Conservation (phyloP, 805 yeast genomes). For the Kluyveromyces aestuarii region DNA sequence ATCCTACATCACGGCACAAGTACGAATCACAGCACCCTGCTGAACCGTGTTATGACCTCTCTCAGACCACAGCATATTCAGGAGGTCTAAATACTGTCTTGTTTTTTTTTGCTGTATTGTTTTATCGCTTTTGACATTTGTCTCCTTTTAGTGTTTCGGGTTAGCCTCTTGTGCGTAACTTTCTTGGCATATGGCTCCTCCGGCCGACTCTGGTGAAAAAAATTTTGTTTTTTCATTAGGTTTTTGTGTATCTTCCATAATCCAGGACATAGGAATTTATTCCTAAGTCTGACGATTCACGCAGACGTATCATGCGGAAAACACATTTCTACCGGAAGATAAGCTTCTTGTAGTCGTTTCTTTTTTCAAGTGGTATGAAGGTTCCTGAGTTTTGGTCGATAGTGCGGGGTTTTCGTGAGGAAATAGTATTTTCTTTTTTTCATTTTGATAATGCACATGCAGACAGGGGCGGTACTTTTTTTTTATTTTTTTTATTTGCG, state of each 20-base stretch:
- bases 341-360: background rate
- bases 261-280: background rate
- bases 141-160: background rate
- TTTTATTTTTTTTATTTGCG: background rate
- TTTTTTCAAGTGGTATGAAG: background rate
- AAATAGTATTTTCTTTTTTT: background rate
- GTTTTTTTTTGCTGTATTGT: background rate
- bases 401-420: background rate
- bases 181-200: background rate
- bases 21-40: background rate
- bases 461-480: too few relatives aligned
- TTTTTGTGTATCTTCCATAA: background rate
- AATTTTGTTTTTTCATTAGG: too few relatives aligned
- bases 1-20: background rate
- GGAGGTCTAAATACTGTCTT: background rate
- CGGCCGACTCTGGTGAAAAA: background rate
- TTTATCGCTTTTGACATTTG: too few relatives aligned
- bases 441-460: too few relatives aligned
- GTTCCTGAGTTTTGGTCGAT: background rate
- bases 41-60: background rate
- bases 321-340: background rate
- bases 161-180: background rate
- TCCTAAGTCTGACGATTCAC: background rate
- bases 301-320: background rate
- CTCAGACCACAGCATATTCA: too few relatives aligned